Evolutionary conservation across 768 basidiomycete species (phyloP).

Genomic region (Termitomyces sp.): DNA sequence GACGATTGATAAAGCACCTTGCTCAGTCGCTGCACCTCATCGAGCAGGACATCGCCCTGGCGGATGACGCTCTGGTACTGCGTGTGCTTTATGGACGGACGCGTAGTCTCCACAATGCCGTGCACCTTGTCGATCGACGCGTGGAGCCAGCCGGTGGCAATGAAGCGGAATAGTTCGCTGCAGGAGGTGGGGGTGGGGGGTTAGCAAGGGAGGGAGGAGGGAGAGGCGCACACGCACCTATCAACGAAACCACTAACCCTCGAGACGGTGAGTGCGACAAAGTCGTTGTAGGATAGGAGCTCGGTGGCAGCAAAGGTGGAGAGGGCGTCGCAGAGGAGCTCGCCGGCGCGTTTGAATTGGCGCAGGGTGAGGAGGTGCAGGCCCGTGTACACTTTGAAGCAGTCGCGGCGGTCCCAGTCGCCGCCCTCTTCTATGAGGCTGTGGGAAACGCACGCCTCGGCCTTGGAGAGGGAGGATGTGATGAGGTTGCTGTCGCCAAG

Average conservation of each 20-base stretch:
- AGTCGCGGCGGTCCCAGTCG: conserved; percentile 96
- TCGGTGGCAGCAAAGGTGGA: conserved; percentile 74
- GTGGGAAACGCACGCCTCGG: conserved; percentile 59
- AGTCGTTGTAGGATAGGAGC: conserved; percentile 82
- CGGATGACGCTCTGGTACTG: too few species aligned
- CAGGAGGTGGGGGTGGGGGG: not conserved
- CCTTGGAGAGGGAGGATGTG: conserved; percentile 64
- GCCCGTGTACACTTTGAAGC: conserved; percentile 93
- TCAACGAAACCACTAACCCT: too few species aligned
- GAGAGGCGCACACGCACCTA: too few species aligned
- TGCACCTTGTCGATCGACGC: conserved; percentile 94
- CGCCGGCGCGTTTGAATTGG: conserved; percentile 86
- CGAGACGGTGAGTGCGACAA: conserved; percentile 82
- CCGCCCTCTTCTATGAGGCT: conserved; percentile 93
- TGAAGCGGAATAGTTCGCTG: conserved; percentile 90
- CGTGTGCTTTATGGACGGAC: conserved; percentile 49
- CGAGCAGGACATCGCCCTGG: too few species aligned
- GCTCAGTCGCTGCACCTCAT: too few species aligned
- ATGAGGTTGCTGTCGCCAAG: conserved; percentile 76
- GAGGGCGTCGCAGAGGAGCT: too few species aligned
- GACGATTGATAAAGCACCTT: too few species aligned
- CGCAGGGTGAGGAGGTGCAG: conserved; percentile 82
- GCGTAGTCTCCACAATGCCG: conserved; percentile 88
- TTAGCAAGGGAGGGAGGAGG: not conserved
- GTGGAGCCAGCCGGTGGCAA: conserved; percentile 79